Base-by-base conservation (phyloP, 2,329 filamentous ascomycete genomes). In the Fusarium nygamai region DNA sequence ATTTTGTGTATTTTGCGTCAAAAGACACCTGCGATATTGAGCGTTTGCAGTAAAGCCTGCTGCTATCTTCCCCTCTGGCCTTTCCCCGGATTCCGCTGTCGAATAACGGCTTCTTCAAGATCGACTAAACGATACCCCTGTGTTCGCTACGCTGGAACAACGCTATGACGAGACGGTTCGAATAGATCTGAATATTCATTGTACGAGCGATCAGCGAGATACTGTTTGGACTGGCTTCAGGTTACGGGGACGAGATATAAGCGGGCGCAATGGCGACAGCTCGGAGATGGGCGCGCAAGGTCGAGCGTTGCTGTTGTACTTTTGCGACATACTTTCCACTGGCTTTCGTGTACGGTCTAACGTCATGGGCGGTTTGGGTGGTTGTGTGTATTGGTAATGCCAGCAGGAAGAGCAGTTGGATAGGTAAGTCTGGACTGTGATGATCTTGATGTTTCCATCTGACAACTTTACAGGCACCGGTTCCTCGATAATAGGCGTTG, bases 281-380 rank as follows among this genome's bases (percentile, higher is more conserved):
- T 80, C 88, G 88, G 77, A 87, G 89, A 79, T 93, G 90, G 86
- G 92, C 90, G 56, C 88, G 93, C 73, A 90, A 88, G 81, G 61
- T 93, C 78, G 95, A 98, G 87, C 92, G 95, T 57, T 92, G 90
- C 80, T 98, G 95, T 87, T 98, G 95, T 85, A 85, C 88, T 48
- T 89, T 91, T 69, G 88, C 93, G 61, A 93, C 91, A 33, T 98
- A 95, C 82, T 94, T 97, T 76, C 96, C 96, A n/a, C 87, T 98
- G 24, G 86, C 86, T 34, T 98, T 98, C 80, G 94, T 98, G 67
- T 98, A 98, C 80, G 89, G 92, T 64, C 83, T 98, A 75, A 96
- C 94, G n/a, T 93, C 93, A 17, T 99, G 96, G 96, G 95, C 94
- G 6, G 90, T 93, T n/a, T 98, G 93, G 88, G 95, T 98, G 14